phyloP scores from a whole-genome alignment of 257 asterid species.

The Nicotiana undulata region DNA sequence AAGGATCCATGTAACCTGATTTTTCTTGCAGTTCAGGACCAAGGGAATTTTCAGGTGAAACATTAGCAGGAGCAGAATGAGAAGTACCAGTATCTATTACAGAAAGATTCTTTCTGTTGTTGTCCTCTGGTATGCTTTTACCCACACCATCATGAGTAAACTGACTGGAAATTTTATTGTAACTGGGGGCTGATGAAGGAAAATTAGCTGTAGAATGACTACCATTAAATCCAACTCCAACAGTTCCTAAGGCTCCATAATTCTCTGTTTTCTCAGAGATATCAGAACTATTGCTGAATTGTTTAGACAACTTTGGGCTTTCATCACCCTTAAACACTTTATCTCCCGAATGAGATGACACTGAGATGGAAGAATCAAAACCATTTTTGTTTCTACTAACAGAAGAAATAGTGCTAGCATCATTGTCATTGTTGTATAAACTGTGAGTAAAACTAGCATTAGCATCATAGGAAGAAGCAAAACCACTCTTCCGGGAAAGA shows the following conservation, averaged over 20 bases:
- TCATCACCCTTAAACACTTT: slow-evolving; percentile 31
- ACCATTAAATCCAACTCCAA: slow-evolving; percentile 22
- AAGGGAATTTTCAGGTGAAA: slow-evolving; percentile 30
- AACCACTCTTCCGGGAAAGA: slow-evolving; percentile 22
- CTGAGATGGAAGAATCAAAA: slow-evolving; percentile 11
- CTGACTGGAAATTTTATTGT: slow-evolving; percentile 19
- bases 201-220: slow-evolving; percentile 16
- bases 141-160: slow-evolving; percentile 23
- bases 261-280: slow-evolving; percentile 27
- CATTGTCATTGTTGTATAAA: slow-evolving; percentile 5
- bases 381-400: slow-evolving; percentile 21
- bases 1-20: slow-evolving; percentile 26
- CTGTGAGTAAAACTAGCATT: slow-evolving; percentile 19
- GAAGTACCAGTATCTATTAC: slow-evolving; percentile 27
- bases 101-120: slow-evolving; percentile 29
- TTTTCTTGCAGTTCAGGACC: slow-evolving; percentile 26
- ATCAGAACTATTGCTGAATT: slow-evolving; percentile 18
- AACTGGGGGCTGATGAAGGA: slow-evolving; percentile 24
- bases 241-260: slow-evolving; percentile 30
- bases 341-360: slow-evolving; percentile 20
- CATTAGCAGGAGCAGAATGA: slow-evolving; percentile 28
- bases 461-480: slow-evolving; percentile 20
- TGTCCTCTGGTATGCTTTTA: slow-evolving; percentile 16
- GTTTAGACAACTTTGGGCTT: slow-evolving; percentile 23
- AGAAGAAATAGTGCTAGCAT: background rate